Evolutionary conservation across 371 early-diverging fungal genomes (phyloP), one percentile per base, ranked within the genome.

Genomic region (Mucor saturninus): DNA sequence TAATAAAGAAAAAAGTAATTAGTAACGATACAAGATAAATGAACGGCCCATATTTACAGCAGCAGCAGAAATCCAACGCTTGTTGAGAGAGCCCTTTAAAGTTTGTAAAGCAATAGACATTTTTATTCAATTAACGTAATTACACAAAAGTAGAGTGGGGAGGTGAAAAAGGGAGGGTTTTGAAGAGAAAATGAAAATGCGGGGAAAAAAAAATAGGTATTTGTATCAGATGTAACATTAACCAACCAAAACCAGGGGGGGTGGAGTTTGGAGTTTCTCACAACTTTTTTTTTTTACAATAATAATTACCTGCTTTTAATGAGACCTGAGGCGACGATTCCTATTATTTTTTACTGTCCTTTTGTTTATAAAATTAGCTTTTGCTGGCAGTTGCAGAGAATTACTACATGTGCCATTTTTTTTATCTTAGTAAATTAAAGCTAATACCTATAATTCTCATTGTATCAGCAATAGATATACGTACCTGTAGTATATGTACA

Each of bases 81-180:
- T 67, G 58, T 56, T 53, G 31, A 61, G 11, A 28, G 56, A 53
- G 31, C 28, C 49, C 31, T 62, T 67, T 28, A 67, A 31, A 11
- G 55, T 67, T 58, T 67, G 62, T 49, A 67, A 55, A 50, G 68
- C 62, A 53, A 67, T 52, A 57, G 68, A 67, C 68, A 67, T 67
- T n/a, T 54, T 62, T 50, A 35, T 35, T 49, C 11, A 50, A 50
- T 50, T 50, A 30, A 50, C 28, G 50, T 30, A 50, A 50, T 50
- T 50, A 50, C 21, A 50, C 28, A 50, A 50, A 26, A 50, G 50
- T 50, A 50, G 50, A 50, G 50, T 50, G 50, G 50, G 50, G 50
- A 50, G 50, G 50, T 50, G 50, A 31, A 30, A 50, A 50, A 50
- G 50, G 31, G 50, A 30, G 21, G 21, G 46, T 46, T 50, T 50